Conservation (phyloP, 176 grass and related monocot genomes). For the Bonia amplexicaulis region DNA sequence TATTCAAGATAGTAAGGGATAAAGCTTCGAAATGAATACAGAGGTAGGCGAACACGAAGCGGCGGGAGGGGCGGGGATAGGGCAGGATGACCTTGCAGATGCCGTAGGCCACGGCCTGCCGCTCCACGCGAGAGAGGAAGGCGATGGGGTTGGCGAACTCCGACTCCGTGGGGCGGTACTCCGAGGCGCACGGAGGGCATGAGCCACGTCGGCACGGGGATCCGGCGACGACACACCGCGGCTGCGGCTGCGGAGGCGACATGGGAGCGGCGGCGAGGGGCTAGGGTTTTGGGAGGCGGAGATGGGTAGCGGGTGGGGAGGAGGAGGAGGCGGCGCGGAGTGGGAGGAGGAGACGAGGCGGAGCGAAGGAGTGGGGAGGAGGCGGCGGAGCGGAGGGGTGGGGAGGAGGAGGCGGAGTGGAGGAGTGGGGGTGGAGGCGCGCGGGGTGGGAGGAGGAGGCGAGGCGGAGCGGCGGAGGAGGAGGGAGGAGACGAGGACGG, state of each 20-base stretch:
- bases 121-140: slow-evolving; percentile 89
- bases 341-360: no score
- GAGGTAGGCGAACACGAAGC: slow-evolving; percentile 71
- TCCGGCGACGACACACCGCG: background rate
- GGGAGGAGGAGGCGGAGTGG: no score
- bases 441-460: no score
- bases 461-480: no score
- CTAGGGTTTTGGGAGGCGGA: slow-evolving; percentile 46
- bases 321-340: no score
- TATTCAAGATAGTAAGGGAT: background rate
- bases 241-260: background rate
- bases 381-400: no score
- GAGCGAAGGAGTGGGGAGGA: no score
- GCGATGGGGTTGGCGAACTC: slow-evolving; percentile 97
- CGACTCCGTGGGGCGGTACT: slow-evolving; percentile 93
- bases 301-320: slow-evolving; percentile 28
- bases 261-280: background rate
- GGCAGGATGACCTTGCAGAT: slow-evolving; percentile 99
- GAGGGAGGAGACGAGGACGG: no score
- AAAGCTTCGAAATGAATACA: background rate
- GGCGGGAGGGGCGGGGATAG: slow-evolving; percentile 63
- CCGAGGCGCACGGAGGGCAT: slow-evolving; percentile 73
- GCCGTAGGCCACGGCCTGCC: slow-evolving; percentile 69
- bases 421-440: no score
- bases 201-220: slow-evolving; percentile 52